Evolutionary conservation across 495 filamentous ascomycete genomes (phyloP).

Genomic region (Xanthoparmelia taractica): DNA sequence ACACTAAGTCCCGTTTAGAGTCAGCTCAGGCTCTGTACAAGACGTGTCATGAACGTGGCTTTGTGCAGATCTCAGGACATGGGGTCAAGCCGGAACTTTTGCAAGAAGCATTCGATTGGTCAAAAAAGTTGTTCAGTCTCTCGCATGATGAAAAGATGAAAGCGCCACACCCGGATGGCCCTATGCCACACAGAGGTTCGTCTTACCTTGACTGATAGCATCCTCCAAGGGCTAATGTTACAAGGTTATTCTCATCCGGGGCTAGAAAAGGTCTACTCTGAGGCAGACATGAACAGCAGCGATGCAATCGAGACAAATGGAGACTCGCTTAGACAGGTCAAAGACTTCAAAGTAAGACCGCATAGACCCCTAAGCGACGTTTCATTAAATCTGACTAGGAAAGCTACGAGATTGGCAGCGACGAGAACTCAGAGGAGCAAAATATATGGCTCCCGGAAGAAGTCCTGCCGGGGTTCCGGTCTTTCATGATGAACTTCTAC

Average conservation of each 20-base stretch:
- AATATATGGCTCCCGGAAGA: conserved; percentile 57
- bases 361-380: background rate
- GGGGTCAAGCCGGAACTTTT: conserved; percentile 39
- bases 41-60: conserved; percentile 49
- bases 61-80: conserved; percentile 50
- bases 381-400: conserved; percentile 33
- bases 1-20: conserved; percentile 29
- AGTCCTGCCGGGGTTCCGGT: conserved; percentile 48
- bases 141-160: conserved; percentile 40
- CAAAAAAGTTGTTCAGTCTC: conserved; percentile 41
- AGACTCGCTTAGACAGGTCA: conserved; percentile 8
- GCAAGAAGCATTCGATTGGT: conserved; percentile 47
- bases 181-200: conserved; percentile 40
- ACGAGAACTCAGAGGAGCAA: conserved; percentile 43
- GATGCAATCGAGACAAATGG: conserved; percentile 31
- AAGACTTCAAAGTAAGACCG: conserved; percentile 24
- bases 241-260: conserved; percentile 54
- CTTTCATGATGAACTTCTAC: conserved; percentile 50
- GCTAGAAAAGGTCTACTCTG: conserved; percentile 55
- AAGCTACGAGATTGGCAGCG: conserved; percentile 56
- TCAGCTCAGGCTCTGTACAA: conserved; percentile 42
- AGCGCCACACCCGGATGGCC: conserved; percentile 53
- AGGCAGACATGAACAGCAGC: conserved; percentile 41
- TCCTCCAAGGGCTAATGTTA: background rate
- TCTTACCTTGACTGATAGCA: background rate